Evolutionary conservation across 2,329 filamentous ascomycete species (phyloP), one percentile per base, ranked within the genome.

Genomic region (Nothophaeocryptopus gaeumannii): DNA sequence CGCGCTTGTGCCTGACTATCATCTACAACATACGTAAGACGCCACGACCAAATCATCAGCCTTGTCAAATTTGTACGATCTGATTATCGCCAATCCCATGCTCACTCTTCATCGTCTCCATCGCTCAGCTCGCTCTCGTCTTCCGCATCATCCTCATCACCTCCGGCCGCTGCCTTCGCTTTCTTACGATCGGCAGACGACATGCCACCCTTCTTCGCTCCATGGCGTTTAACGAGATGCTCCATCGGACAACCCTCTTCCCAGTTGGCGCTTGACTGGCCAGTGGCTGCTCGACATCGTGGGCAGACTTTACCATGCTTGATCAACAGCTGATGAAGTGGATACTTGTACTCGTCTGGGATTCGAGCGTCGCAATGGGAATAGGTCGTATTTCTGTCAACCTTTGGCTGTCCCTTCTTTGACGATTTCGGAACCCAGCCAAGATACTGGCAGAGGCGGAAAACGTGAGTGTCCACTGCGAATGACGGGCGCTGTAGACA

Each of bases 61-160:
- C 20, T 26, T 26, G 20, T 26, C 20, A 7, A 26, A 26, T 26
- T 7, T 26, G 20, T 26, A 26, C 20, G 4, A 26, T 26, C 20
- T 26, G 20, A 7, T 26, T 3, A 7, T 26, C 20, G 20, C 20
- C 7, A 26, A 26, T 26, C 20, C 20, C 20, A 7, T 26, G 7
- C 7, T 26, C 20, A 26, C 20, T 26, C 20, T 26, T 26, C 20
- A 26, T 26, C 20, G 4, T 26, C 20, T 26, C 20, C 20, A 26
- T 26, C 20, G 20, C 20, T 26, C 20, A 26, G 20, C 78, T 92
- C 34, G 91, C 87, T 2, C 88, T 88, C 3, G 93, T 93, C 73
- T 83, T 86, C 5, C 82, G 82, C 26, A 79, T 82, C 65, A 77
- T 95, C 47, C 86, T 93, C 70, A 91, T 93, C 54, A 77, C 83